Evolutionary conservation across 2,329 filamentous ascomycete genomes (phyloP).

Genomic region (Fusarium illudens): DNA sequence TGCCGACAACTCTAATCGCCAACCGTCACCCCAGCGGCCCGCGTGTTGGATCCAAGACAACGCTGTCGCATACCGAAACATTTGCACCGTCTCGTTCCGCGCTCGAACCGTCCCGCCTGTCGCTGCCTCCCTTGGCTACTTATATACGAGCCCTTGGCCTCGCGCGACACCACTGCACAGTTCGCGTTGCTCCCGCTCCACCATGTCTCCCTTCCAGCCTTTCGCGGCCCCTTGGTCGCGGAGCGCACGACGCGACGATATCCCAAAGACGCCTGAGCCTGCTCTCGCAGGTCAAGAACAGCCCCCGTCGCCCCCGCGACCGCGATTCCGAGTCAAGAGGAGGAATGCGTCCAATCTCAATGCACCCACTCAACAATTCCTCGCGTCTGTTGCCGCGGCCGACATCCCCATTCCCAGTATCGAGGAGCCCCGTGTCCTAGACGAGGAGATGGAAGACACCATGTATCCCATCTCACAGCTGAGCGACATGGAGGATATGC

Average conservation of each 20-base stretch:
- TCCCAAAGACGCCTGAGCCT: conserved; percentile 64
- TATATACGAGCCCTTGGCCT: conserved; percentile 22
- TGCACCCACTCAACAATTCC: conserved; percentile 70
- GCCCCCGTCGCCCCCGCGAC: conserved; percentile 60
- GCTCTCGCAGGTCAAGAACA: conserved; percentile 46
- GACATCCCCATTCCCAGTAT: conserved; percentile 72
- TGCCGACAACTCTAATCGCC: conserved; percentile 13
- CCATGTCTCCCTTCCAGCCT: conserved; percentile 58
- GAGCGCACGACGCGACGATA: conserved; percentile 51
- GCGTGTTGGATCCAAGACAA: conserved; percentile 37
- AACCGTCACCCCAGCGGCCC: conserved; percentile 6
- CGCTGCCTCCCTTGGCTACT: conserved; percentile 20
- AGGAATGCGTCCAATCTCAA: conserved; percentile 61
- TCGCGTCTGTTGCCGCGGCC: conserved; percentile 72
- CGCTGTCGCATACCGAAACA: conserved; percentile 38
- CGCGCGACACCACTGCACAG: conserved; percentile 22
- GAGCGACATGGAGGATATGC: conserved; percentile 45
- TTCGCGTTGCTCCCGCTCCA: conserved; percentile 38
- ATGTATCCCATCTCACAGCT: conserved; percentile 48
- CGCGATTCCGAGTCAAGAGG: conserved; percentile 64
- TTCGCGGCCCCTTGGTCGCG: conserved; percentile 55
- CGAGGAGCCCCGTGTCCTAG: conserved; percentile 60
- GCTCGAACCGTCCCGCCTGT: conserved; percentile 12
- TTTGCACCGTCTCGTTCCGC: conserved; percentile 25
- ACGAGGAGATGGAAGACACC: conserved; percentile 55